These are phyloP conservation scores for Aspergillus nanangensis DNA, from an alignment of 495 filamentous ascomycete genomes.

Conservation along the genomic window DNA sequence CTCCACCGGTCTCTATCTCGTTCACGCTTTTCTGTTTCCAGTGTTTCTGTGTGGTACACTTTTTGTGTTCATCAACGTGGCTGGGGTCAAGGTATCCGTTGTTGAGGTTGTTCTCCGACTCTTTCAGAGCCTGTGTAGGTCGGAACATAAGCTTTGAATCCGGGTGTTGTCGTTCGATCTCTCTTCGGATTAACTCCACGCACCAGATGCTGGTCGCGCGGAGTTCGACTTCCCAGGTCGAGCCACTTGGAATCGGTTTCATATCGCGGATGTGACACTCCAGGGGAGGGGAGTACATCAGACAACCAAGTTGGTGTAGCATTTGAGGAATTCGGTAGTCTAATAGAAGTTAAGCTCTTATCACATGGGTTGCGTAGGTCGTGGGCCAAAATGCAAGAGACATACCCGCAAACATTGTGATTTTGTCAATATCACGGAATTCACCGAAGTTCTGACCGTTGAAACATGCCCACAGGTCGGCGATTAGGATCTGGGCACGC, in stretches of 20 bases:
- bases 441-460: conserved; percentile 70
- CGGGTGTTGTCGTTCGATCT: conserved; percentile 71
- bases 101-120: neutral
- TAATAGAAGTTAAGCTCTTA: conserved; percentile 11
- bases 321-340: conserved; percentile 98
- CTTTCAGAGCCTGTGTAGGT: conserved; percentile 1
- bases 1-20: conserved; percentile 19
- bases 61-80: conserved; percentile 1
- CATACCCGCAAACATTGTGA: conserved; percentile 92
- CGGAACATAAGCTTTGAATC: conserved; percentile 36
- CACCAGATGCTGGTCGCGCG: conserved; percentile 91
- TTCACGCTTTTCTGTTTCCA: conserved; percentile 13
- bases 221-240: conserved; percentile 82
- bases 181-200: conserved; percentile 81
- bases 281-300: conserved; percentile 77
- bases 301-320: conserved; percentile 74
- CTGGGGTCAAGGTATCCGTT: neutral
- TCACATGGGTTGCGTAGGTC: neutral
- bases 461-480: conserved; percentile 94
- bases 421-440: conserved; percentile 88
- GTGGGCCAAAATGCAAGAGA: neutral
- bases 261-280: conserved; percentile 60
- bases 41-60: conserved; percentile 11
- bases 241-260: conserved; percentile 63
- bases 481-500: conserved; percentile 90